Evolutionary conservation across 441 rosid species (phyloP).

Genomic region (Populus hybrid): DNA sequence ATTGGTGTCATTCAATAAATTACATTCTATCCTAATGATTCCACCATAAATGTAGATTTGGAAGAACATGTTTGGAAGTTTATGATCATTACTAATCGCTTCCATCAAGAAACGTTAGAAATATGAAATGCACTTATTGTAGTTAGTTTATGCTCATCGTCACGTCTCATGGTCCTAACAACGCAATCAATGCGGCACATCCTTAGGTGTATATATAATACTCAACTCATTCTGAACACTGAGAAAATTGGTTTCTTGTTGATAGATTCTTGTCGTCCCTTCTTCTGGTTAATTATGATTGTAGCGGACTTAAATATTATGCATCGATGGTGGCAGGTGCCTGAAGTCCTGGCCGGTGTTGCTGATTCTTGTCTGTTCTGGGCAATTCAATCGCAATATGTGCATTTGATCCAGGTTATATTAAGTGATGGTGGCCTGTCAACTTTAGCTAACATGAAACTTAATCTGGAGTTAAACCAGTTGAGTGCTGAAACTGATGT

Average conservation of each 20-base stretch:
- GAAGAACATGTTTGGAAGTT: too few species aligned
- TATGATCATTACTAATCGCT: too few species aligned
- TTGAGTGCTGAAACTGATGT: slow-evolving; percentile 31
- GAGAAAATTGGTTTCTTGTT: background rate
- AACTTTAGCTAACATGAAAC: slow-evolving; percentile 74
- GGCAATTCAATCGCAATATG: background rate
- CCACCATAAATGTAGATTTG: too few species aligned
- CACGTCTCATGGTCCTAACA: too few species aligned
- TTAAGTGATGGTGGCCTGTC: slow-evolving; percentile 73
- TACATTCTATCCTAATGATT: too few species aligned
- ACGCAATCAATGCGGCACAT: too few species aligned
- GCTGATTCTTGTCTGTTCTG: background rate
- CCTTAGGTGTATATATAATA: too few species aligned
- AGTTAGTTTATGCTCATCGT: too few species aligned
- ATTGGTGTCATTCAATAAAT: too few species aligned
- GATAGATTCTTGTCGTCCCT: background rate
- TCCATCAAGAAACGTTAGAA: too few species aligned
- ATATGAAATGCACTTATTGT: too few species aligned
- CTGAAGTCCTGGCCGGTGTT: background rate
- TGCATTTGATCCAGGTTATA: slow-evolving; percentile 49
- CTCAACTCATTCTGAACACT: background rate
- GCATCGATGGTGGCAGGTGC: background rate
- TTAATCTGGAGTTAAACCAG: slow-evolving; percentile 49
- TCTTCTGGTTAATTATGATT: background rate
- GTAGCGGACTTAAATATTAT: background rate